Evolutionary conservation across 768 basidiomycete genomes (phyloP), one percentile per base, ranked within the genome.

Genomic region (Cubamyces sp.): DNA sequence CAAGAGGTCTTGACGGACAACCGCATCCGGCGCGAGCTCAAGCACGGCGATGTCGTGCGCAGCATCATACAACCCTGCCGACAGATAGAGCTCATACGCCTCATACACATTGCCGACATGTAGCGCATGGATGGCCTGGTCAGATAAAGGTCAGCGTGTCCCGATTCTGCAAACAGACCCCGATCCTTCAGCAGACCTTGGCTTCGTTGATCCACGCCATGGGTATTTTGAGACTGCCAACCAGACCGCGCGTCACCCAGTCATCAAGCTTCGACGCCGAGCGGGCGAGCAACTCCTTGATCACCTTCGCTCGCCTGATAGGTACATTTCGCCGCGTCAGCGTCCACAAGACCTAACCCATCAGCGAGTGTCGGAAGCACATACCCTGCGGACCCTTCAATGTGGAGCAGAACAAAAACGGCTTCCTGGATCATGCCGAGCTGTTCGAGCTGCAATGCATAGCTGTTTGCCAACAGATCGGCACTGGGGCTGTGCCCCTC

Each of bases 201-300:
- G 94, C 91, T 71, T 96, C 92, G 41, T 89, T 84, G n/a, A 98
- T 82, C 96, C 96, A 99, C 5, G 84, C 74, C 54, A 84, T 74
- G 0, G 97, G 97, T 34, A 98, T 83, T 65, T 88, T 87, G 30
- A 97, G 76, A 68, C 87, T 91, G 4, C 89, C 88, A 3, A 87
- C 81, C 11, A 92, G 76, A 18, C 89, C 91, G 18, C 86, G 81
- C 16, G 81, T 83, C 75, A 83, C 83, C 88, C 89, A 91, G 53
- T 89, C 88, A 67, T 92, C 86, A 9, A 92, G 71, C 56, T 76
- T 81, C 5, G 81, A 76, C 0, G 87, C 90, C 3, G 83, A 86
- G 6, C 95, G 85, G 15, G 83, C 78, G 1, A 98, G 76, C 12
- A 98, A 77, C 57, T 92, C 91, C 70, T 88, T 88, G 68, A 98